Percentiles rank a stretch among this genome's conserved stretches.
phyloP scores from a whole-genome alignment of 805 yeast genomes.

The Komagataella mondaviorum region DNA sequence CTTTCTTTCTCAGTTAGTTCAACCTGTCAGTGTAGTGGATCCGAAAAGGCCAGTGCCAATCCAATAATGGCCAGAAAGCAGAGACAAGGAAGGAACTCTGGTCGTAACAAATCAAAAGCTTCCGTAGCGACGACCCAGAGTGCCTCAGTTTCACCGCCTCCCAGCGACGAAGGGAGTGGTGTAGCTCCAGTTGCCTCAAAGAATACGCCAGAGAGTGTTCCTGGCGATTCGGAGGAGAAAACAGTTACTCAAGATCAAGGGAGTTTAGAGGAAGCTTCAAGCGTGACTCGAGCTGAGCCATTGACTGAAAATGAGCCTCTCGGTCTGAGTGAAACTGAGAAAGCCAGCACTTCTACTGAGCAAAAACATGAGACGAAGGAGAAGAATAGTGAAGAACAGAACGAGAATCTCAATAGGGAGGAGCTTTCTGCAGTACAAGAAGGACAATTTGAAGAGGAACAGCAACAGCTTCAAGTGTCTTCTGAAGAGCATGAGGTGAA shows the following conservation, averaged over 20 bases:
- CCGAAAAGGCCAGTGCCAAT: not conserved
- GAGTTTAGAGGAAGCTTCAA: not conserved
- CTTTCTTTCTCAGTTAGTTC: not conserved
- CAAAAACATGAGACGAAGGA: not conserved
- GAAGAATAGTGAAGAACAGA: not conserved
- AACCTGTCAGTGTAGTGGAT: not conserved
- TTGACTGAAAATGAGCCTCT: not conserved
- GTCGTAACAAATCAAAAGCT: not conserved
- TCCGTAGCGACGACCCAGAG: not conserved
- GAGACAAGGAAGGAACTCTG: not conserved
- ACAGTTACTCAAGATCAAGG: not conserved
- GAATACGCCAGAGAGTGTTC: not conserved
- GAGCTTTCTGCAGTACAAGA: not conserved
- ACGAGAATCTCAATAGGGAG: not conserved
- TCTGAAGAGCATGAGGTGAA: not conserved
- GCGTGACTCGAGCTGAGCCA: not conserved
- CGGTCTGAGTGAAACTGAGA: not conserved
- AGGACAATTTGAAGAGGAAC: not conserved
- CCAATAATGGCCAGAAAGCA: not conserved
- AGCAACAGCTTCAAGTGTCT: not conserved
- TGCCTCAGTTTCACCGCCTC: not conserved
- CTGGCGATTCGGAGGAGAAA: not conserved
- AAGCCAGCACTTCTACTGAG: not conserved
- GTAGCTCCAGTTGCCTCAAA: not conserved
- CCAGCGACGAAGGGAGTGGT: not conserved